Evolutionary conservation across 176 grass and related monocot species (phyloP).

Genomic region (Carex scoparia): DNA sequence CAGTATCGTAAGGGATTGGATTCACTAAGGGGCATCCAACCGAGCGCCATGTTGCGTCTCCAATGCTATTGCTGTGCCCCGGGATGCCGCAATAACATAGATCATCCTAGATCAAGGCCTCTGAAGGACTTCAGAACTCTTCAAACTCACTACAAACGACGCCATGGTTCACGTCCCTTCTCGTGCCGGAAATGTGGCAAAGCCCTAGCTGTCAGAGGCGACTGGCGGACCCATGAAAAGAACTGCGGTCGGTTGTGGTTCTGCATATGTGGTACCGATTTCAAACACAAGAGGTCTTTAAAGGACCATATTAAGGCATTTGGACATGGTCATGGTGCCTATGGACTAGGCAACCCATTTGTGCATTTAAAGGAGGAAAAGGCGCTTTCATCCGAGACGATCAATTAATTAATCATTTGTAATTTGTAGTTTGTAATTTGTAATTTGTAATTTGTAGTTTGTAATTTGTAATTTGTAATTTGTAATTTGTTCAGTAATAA

Average conservation of each 20-base stretch:
- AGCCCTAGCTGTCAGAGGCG: conserved; percentile 83
- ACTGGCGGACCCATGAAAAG: conserved; percentile 99
- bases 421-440: too few relatives aligned
- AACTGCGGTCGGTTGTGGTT: conserved; percentile 95
- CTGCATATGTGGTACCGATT: conserved; percentile 71
- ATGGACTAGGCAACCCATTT: conserved; percentile 6
- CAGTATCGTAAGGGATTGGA: conserved; percentile 87
- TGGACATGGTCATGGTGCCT: conserved; percentile 46
- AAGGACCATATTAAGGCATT: conserved; percentile 75
- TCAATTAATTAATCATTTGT: too few relatives aligned
- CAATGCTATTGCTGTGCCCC: conserved; percentile 88
- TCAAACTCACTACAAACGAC: conserved; percentile 97
- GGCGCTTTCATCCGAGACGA: not conserved
- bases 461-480: too few relatives aligned
- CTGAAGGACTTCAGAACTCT: conserved; percentile 97
- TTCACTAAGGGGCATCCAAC: conserved; percentile 82
- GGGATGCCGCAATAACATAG: conserved; percentile 92
- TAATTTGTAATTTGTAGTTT: too few relatives aligned
- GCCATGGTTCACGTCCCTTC: conserved; percentile 86
- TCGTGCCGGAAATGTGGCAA: conserved; percentile 93
- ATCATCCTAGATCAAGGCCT: conserved; percentile 81
- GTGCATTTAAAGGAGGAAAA: conserved; percentile 14
- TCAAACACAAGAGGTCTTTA: conserved; percentile 80
- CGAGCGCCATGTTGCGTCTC: conserved; percentile 90
- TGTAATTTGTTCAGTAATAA: not conserved